Evolutionary conservation across 192 early-diverging fungal genomes (phyloP), one percentile per base, ranked within the genome.

Genomic region (Lobosporangium transversale): DNA sequence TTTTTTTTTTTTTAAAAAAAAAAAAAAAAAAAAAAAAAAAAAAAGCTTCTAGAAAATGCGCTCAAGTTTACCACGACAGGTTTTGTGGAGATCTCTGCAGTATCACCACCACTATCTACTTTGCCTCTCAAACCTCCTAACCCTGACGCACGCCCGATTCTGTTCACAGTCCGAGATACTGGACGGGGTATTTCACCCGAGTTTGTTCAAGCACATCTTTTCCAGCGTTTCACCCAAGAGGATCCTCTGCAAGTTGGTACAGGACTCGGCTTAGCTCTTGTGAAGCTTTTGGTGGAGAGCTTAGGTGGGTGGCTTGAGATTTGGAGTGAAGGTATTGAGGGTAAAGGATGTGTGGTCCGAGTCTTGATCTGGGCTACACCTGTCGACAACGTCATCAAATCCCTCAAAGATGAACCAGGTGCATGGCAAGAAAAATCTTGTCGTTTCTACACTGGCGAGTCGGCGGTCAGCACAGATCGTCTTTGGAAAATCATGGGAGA

Each of bases 31-130:
- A n/a, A 40, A 12, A n/a, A 10, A 45, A 43, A 4, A 8, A 32
- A 2, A 1, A 33, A 68, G 57, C 61, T 70, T 10, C 20, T 70
- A 4, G 80, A 79, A 6, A 86, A 86, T 62, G 70, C 83, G 9
- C 60, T 87, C 44, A 87, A 85, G 50, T 87, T 87, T 31, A 87
- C 85, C 9, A 68, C 70, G 15, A 62, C 74, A 10, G 85, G 85
- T 2, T 84, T 70, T 40, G 83, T 86, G 3, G 74, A 85, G 21
- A 49, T 86, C 15, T 81, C 65, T 7, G 68, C 84, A 1, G 44
- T 63, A 4, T 67, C 57, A 21, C 66, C 70, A 11, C 69, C 65
- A 8, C 40, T 54, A 20, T 17, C 42, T 24, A 40, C 40, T 14
- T 42, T 68, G 18, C 53, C 56, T 17, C 47, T 64, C 43, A 81